Conservation (phyloP, 257 asterid species). For the Salvia rosmarinus region DNA sequence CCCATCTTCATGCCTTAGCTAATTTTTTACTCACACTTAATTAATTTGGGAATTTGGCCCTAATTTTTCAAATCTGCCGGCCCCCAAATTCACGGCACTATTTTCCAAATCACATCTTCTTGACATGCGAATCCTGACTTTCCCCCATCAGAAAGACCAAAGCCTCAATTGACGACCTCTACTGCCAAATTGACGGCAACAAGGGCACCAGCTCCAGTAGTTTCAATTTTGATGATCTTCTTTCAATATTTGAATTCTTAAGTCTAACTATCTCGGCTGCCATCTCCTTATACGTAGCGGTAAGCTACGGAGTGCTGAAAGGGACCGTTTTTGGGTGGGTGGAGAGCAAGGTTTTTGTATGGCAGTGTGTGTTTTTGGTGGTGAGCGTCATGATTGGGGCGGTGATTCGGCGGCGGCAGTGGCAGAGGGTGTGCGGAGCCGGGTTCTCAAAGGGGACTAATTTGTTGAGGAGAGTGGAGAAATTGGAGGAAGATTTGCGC, state of each 20-base stretch:
- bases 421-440: conserved; percentile 63
- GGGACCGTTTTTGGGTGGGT: conserved; percentile 47
- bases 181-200: conserved; percentile 23
- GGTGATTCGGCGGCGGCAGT: conserved; percentile 80
- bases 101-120: conserved; percentile 29
- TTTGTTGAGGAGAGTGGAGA: conserved; percentile 77
- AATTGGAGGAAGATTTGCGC: conserved; percentile 74
- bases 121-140: conserved; percentile 28
- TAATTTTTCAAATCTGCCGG: background rate
- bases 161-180: conserved; percentile 39
- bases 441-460: conserved; percentile 49
- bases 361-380: conserved; percentile 74
- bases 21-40: too few relatives aligned
- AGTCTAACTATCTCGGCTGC: conserved; percentile 66
- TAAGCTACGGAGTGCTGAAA: conserved; percentile 44
- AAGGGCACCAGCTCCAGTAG: background rate
- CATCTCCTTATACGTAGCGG: conserved; percentile 44
- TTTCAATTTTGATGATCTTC: conserved; percentile 52
- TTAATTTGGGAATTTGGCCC: too few relatives aligned
- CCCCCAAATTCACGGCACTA: conserved; percentile 40
- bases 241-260: conserved; percentile 65
- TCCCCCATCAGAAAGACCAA: conserved; percentile 37
- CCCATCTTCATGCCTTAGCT: too few relatives aligned
- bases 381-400: conserved; percentile 63
- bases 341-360: conserved; percentile 53